These are phyloP conservation scores for Phaeosphaeriaceae sp. DNA, from an alignment of 2,329 filamentous ascomycete species.

Conservation along the genomic window DNA sequence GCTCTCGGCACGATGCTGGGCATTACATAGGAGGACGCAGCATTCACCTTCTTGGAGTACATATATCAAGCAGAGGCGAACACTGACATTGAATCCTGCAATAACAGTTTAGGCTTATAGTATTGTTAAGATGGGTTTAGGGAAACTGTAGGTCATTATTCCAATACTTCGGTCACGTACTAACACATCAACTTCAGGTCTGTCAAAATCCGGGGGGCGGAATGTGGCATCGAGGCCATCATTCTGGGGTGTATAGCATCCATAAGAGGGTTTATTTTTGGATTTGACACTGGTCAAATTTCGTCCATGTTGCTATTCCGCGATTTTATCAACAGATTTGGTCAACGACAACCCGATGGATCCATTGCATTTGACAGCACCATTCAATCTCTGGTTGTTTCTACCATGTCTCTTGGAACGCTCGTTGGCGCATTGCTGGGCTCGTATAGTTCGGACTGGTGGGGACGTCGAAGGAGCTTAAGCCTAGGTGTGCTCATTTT, in stretches of 20 bases:
- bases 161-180: background rate
- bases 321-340: slow-evolving; percentile 65
- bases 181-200: slow-evolving; percentile 24
- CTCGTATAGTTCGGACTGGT: slow-evolving; percentile 61
- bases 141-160: slow-evolving; percentile 20
- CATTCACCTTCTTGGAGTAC: no score
- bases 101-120: background rate
- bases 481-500: slow-evolving; percentile 55
- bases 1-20: slow-evolving; percentile 31
- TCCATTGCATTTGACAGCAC: slow-evolving; percentile 48
- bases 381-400: slow-evolving; percentile 52
- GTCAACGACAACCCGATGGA: slow-evolving; percentile 52
- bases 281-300: slow-evolving; percentile 62
- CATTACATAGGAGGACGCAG: slow-evolving; percentile 23
- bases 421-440: slow-evolving; percentile 51
- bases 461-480: slow-evolving; percentile 56
- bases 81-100: background rate
- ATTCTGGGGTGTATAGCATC: slow-evolving; percentile 64
- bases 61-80: slow-evolving; percentile 5
- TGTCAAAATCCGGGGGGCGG: slow-evolving; percentile 39
- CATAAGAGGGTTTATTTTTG: slow-evolving; percentile 68
- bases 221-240: slow-evolving; percentile 46
- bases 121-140: slow-evolving; percentile 31
- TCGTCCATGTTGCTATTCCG: slow-evolving; percentile 49
- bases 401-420: slow-evolving; percentile 48